Conservation (phyloP, 2,329 filamentous ascomycete species). For the Sarocladium strictum region DNA sequence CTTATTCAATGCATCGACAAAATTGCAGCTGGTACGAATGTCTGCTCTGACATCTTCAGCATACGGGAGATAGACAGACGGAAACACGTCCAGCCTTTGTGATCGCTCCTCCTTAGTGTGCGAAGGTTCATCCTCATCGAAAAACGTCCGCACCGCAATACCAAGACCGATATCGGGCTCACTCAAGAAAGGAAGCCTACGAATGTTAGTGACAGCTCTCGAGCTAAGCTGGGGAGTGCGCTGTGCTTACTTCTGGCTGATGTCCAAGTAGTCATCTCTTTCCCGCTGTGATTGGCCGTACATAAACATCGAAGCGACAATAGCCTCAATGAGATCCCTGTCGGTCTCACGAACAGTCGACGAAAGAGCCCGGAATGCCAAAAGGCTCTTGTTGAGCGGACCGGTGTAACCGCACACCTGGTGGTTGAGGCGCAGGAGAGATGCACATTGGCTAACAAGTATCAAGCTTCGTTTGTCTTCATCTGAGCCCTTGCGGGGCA, state of each 20-base stretch:
- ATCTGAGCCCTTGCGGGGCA: slow-evolving; percentile 52
- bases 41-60: slow-evolving; percentile 55
- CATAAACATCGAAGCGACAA: slow-evolving; percentile 74
- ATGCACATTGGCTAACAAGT: slow-evolving; percentile 80
- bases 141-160: slow-evolving; percentile 73
- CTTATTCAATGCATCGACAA: slow-evolving; percentile 51
- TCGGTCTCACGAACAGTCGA: slow-evolving; percentile 72
- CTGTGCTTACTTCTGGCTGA: slow-evolving; percentile 63
- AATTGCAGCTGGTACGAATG: slow-evolving; percentile 49
- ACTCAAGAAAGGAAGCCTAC: slow-evolving; percentile 58
- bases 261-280: slow-evolving; percentile 57
- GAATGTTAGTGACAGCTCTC: slow-evolving; percentile 10
- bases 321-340: slow-evolving; percentile 78
- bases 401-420: slow-evolving; percentile 87
- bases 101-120: slow-evolving; percentile 44
- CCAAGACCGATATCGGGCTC: slow-evolving; percentile 71
- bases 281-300: slow-evolving; percentile 71
- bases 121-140: slow-evolving; percentile 61
- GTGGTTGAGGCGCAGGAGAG: slow-evolving; percentile 76
- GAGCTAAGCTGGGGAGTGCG: slow-evolving; percentile 14
- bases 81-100: slow-evolving; percentile 43
- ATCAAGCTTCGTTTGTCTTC: slow-evolving; percentile 74
- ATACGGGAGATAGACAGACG: slow-evolving; percentile 49
- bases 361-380: slow-evolving; percentile 80
- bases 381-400: slow-evolving; percentile 81